Evolutionary conservation across 2,329 filamentous ascomycete genomes (phyloP), one percentile per base, ranked within the genome.

Genomic region (Exophiala xenobiotica): DNA sequence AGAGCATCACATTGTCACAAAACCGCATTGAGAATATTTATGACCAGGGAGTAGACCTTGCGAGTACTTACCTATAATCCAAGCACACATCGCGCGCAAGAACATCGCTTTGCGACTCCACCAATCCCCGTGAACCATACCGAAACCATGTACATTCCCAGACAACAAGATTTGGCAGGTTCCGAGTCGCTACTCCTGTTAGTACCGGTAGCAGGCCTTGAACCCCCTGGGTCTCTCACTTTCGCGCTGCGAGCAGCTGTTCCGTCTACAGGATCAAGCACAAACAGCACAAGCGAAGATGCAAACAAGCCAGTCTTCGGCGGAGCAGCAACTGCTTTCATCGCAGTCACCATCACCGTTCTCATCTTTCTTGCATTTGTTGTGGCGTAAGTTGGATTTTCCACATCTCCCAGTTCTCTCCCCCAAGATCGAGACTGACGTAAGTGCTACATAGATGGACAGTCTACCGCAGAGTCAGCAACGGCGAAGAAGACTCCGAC

Each of bases 111-210:
- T 6, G 22, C 12, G 2, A 9, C n/a, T 6, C 9, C 16, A 44
- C 4, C 8, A n/a, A 5, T n/a, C n/a, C 23, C 14, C 11, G n/a
- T 18, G 11, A 41, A 9, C 12, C n/a, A 29, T 42, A 9, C 6
- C 14, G 8, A 22, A 11, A 42, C 23, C 22, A 54, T 54, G 52
- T 54, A 54, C 27, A 51, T 54, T 8, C 52, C 52, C 4, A 43
- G 18, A 20, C 43, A 51, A 38, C 42, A 51, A 16, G 35, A 24
- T 3, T 20, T 49, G 8, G 12, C 12, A 4, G n/a, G 20, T 16
- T 11, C 16, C 37, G 16, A 39, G 9, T 19, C 22, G 14, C 14
- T 12, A 8, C 40, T 22, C 4, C 16, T 27, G 8, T 12, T 9
- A 29, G 3, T 11, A 18, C 22, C 41, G 2, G 27, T 23, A 5